Percentiles rank a stretch among this genome's conserved stretches.
Evolutionary conservation across 129 eudicot genomes (phyloP).

Genomic region (Artemisia annua): DNA sequence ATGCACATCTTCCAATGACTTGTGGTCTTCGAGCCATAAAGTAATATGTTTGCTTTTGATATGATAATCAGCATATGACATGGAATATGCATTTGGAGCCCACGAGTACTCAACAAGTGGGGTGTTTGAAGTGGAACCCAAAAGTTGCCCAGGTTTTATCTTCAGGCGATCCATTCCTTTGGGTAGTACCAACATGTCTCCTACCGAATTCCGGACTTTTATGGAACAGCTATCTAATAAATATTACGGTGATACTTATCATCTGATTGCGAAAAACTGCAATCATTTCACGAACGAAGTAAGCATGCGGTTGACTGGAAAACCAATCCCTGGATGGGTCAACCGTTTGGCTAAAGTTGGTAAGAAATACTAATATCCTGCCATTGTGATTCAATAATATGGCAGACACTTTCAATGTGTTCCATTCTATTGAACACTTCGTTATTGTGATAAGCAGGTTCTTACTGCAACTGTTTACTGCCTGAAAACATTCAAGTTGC

Average conservation of each 20-base stretch:
- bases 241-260: constrained; percentile 78
- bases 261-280: constrained; percentile 88
- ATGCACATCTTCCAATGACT: background rate
- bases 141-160: constrained; percentile 83
- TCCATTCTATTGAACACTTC: background rate
- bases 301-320: constrained; percentile 68
- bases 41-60: constrained; percentile 19
- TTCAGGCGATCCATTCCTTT: constrained; percentile 71
- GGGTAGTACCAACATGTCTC: constrained; percentile 81
- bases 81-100: constrained; percentile 94
- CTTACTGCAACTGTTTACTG: constrained; percentile 86
- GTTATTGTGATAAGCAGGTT: constrained; percentile 49
- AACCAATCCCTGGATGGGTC: constrained; percentile 94
- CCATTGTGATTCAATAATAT: background rate
- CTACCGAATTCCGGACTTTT: constrained; percentile 67
- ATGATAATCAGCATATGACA: constrained; percentile 60
- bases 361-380: constrained; percentile 33
- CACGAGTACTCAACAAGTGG: constrained; percentile 92
- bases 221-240: constrained; percentile 69
- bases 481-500: constrained; percentile 88
- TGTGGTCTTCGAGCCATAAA: background rate
- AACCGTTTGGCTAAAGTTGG: constrained; percentile 91
- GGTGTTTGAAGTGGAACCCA: constrained; percentile 91
- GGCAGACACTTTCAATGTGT: too few species aligned
- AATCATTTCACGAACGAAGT: constrained; percentile 92